Conservation (phyloP, 257 asterid species). For the Asclepias syriaca region DNA sequence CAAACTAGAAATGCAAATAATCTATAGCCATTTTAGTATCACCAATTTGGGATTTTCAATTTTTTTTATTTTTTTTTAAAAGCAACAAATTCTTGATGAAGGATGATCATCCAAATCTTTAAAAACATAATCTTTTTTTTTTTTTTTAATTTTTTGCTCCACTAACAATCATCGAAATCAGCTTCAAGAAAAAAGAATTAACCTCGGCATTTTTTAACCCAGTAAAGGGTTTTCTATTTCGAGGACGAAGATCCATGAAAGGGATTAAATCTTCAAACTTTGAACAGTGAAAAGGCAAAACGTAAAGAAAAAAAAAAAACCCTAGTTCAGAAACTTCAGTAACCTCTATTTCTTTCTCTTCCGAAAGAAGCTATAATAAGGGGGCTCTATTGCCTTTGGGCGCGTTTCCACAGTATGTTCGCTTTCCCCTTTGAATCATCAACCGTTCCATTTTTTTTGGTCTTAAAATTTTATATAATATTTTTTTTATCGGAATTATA, state of each 20-base stretch:
- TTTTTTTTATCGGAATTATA: too few relatives aligned
- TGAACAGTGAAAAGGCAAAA: background rate
- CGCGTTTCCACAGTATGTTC: too few relatives aligned
- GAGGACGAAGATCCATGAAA: slow-evolving; percentile 42
- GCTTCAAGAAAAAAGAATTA: background rate
- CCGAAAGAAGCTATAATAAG: too few relatives aligned
- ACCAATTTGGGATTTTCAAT: background rate
- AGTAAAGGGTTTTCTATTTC: slow-evolving; percentile 41
- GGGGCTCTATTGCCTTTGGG: too few relatives aligned
- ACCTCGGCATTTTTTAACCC: slow-evolving; percentile 75
- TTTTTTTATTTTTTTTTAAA: background rate
- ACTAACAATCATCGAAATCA: background rate
- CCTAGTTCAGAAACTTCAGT: slow-evolving; percentile 10
- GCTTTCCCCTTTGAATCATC: too few relatives aligned
- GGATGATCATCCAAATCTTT: background rate
- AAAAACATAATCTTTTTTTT: background rate
- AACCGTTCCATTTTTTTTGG: too few relatives aligned
- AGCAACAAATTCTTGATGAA: background rate
- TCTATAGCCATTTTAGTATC: background rate
- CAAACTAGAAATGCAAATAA: background rate
- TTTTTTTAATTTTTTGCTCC: background rate
- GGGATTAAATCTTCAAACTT: background rate
- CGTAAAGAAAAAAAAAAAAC: slow-evolving; percentile 21
- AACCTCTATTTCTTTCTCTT: too few relatives aligned
- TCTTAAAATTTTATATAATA: too few relatives aligned